Percentiles rank a stretch among this genome's conserved stretches.
Evolutionary conservation across 441 rosid species (phyloP).

Genomic region (Pelargonium cotyledonis): DNA sequence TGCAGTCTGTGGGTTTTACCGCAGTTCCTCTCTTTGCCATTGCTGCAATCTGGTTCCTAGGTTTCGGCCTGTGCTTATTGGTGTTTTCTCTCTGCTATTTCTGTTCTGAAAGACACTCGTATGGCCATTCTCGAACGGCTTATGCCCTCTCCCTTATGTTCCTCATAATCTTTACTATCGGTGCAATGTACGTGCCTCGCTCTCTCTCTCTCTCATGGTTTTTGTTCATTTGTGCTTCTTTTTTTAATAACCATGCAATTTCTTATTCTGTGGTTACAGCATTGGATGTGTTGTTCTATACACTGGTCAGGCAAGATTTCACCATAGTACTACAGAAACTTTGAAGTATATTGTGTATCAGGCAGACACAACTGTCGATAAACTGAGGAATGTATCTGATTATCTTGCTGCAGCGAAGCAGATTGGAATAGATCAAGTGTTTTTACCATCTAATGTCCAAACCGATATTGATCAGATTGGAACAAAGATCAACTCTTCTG

Average conservation of each 20-base stretch:
- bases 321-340: constrained; percentile 33
- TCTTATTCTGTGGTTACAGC: constrained; percentile 27
- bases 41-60: constrained; percentile 54
- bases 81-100: constrained; percentile 55
- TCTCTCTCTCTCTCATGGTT: not conserved
- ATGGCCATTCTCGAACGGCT: constrained; percentile 38
- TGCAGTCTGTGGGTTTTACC: constrained; percentile 60
- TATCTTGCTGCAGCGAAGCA: constrained; percentile 47
- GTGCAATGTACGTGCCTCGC: constrained; percentile 40
- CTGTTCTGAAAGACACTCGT: constrained; percentile 32
- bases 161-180: constrained; percentile 49
- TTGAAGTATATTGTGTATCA: constrained; percentile 42
- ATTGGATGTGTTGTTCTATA: constrained; percentile 53
- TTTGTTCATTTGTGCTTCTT: not conserved
- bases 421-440: constrained; percentile 30
- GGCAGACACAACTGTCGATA: constrained; percentile 30
- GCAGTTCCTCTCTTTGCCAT: constrained; percentile 49
- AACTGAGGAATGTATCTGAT: constrained; percentile 35
- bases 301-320: constrained; percentile 53
- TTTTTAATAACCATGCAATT: not conserved
- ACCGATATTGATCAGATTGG: constrained; percentile 38
- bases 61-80: constrained; percentile 42
- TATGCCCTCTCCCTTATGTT: constrained; percentile 42
- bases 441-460: constrained; percentile 41
- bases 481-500: constrained; percentile 45